Conservation (phyloP, 2,329 filamentous ascomycete species). For the Trichoderma arundinaceum region DNA sequence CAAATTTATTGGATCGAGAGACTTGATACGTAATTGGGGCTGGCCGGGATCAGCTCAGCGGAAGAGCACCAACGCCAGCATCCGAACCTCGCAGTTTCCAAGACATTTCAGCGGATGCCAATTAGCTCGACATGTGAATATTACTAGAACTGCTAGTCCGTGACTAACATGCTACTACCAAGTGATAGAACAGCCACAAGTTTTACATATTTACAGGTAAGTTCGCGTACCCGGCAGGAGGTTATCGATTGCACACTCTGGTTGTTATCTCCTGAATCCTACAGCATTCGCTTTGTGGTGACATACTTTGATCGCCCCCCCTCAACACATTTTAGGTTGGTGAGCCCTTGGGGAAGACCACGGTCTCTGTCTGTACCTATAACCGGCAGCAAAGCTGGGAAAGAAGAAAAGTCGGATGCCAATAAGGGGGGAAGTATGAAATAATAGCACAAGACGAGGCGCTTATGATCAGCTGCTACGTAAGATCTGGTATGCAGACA, state of each 20-base stretch:
- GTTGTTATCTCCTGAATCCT: no score
- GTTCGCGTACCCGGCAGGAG: background rate
- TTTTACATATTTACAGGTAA: constrained; percentile 1
- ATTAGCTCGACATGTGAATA: constrained; percentile 8
- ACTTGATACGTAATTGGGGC: constrained; percentile 2
- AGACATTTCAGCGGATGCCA: background rate
- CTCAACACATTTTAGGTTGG: no score
- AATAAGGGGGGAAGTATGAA: background rate
- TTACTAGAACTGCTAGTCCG: constrained; percentile 1
- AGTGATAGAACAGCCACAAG: constrained; percentile 11
- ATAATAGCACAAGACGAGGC: background rate
- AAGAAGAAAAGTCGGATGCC: background rate
- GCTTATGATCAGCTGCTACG: constrained; percentile 10
- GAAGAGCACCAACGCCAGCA: constrained; percentile 11
- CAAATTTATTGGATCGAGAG: background rate
- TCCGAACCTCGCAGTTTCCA: constrained; percentile 4
- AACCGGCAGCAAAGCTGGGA: background rate
- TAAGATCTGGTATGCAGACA: constrained; percentile 5
- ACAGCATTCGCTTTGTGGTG: no score
- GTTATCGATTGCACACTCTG: no score
- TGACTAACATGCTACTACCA: constrained; percentile 3
- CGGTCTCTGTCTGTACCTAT: background rate
- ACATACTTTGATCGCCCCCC: no score
- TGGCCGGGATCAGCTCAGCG: constrained; percentile 1
- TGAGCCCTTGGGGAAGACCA: no score